phyloP scores from a whole-genome alignment of 208 protist species.

The Acanthamoeba divionensis region DNA sequence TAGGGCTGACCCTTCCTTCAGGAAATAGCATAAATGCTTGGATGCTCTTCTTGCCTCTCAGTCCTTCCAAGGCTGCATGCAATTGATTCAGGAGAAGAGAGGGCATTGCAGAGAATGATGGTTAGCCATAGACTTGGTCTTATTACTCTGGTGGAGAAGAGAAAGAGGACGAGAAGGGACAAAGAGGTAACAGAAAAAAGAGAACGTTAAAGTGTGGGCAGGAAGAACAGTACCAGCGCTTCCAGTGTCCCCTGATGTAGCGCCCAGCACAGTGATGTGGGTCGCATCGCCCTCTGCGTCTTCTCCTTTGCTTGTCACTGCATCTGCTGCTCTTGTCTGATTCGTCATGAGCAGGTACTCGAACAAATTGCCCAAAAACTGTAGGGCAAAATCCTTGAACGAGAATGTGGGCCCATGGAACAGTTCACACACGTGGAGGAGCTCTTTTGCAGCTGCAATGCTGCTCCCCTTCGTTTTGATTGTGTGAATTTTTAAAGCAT shows the following conservation, averaged over 20 bases:
- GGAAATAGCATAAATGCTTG: conserved; percentile 67
- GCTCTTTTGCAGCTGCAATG: background rate
- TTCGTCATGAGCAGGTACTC: conserved; percentile 70
- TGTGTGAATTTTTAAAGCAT: background rate
- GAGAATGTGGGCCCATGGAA: conserved; percentile 83
- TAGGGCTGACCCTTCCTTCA: conserved; percentile 46
- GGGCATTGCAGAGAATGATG: too few species aligned
- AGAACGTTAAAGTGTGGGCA: background rate
- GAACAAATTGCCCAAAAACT: conserved; percentile 80
- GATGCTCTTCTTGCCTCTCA: background rate
- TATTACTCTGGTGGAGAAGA: too few species aligned
- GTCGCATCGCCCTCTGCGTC: background rate
- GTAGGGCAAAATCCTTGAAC: conserved; percentile 85
- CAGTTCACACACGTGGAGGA: conserved; percentile 68
- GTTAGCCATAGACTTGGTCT: too few species aligned
- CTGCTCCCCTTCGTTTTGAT: background rate
- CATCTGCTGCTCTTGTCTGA: background rate
- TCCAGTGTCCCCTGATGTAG: conserved; percentile 65
- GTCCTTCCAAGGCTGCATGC: background rate
- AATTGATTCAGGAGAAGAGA: too few species aligned
- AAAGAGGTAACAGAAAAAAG: background rate
- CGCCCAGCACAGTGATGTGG: conserved; percentile 49
- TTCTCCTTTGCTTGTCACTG: background rate
- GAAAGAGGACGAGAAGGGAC: background rate
- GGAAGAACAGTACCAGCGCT: conserved; percentile 65